Evolutionary conservation across 176 grass and related monocot species (phyloP).

Genomic region (Poa pratensis): DNA sequence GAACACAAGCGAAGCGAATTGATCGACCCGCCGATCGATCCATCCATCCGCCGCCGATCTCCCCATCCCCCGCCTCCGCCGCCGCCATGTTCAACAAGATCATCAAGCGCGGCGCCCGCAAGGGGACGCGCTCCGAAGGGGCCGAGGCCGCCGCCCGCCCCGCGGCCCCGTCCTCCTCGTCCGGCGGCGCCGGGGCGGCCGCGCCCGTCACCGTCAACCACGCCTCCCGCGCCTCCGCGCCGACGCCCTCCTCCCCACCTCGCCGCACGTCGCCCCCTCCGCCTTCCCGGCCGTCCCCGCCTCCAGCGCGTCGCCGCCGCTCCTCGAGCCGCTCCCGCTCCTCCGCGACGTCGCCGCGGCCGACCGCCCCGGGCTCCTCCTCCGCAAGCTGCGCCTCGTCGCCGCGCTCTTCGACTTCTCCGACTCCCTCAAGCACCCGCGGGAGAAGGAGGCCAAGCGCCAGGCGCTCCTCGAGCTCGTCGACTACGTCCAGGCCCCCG

Average conservation of each 20-base stretch:
- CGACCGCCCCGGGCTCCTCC: conserved; percentile 69
- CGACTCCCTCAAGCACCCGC: conserved; percentile 65
- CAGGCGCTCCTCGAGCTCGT: conserved; percentile 85
- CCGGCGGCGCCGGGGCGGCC: conserved; percentile 33
- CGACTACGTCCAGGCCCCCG: conserved; percentile 77
- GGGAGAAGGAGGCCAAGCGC: conserved; percentile 90
- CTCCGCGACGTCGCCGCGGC: conserved; percentile 68
- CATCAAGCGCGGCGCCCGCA: conserved; percentile 78
- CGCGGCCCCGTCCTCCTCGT: conserved; percentile 46
- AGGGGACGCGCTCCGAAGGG: conserved; percentile 65
- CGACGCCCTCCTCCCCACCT: conserved; percentile 51
- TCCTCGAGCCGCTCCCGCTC: conserved; percentile 80
- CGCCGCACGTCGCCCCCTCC: conserved; percentile 44
- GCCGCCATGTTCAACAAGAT: conserved; percentile 84
- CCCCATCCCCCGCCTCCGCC: conserved; percentile 20
- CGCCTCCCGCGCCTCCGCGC: conserved; percentile 60
- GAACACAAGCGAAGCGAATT: conserved; percentile 1
- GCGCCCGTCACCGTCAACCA: conserved; percentile 82
- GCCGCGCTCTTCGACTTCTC: conserved; percentile 77
- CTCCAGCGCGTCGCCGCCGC: conserved; percentile 43
- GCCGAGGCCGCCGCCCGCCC: conserved; percentile 36
- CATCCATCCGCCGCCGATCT: conserved; percentile 44
- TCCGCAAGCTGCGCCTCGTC: conserved; percentile 85
- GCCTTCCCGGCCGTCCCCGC: neutral
- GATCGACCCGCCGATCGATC: conserved; percentile 30